Evolutionary conservation across 1,139 yeast species (phyloP).

Genomic region (Petasospora rhodanensis): DNA sequence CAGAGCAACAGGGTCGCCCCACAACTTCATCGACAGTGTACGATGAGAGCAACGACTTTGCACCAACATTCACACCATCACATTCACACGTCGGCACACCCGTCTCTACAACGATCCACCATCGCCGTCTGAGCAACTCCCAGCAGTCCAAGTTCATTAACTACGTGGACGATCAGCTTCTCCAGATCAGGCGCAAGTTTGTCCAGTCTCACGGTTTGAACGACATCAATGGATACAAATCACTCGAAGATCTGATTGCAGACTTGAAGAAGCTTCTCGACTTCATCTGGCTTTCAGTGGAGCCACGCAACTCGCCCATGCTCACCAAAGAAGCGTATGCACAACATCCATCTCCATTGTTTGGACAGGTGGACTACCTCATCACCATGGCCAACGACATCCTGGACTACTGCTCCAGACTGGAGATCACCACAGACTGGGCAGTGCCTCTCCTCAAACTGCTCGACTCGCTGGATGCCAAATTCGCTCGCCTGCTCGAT

Average conservation of each 20-base stretch:
- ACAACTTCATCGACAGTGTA: neutral
- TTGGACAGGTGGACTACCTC: constrained; percentile 24
- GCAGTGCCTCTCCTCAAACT: constrained; percentile 12
- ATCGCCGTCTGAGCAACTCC: constrained; percentile 11
- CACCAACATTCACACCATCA: constrained; percentile 14
- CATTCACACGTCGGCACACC: constrained; percentile 5
- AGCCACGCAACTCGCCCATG: constrained; percentile 7
- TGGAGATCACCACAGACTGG: constrained; percentile 11
- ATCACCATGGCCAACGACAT: constrained; percentile 22
- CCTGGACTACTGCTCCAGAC: constrained; percentile 14
- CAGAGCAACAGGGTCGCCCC: neutral
- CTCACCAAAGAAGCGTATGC: constrained; percentile 3
- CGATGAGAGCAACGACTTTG: constrained; percentile 12
- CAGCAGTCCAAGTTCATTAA: constrained; percentile 23
- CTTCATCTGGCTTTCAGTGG: constrained; percentile 24
- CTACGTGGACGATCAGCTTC: constrained; percentile 21
- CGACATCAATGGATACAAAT: constrained; percentile 13
- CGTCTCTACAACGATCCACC: constrained; percentile 1
- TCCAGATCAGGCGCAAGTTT: constrained; percentile 21
- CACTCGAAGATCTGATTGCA: constrained; percentile 12
- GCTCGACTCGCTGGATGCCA: constrained; percentile 15
- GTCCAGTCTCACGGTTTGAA: constrained; percentile 22
- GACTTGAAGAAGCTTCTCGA: constrained; percentile 16
- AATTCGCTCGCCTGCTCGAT: constrained; percentile 19
- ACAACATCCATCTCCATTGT: constrained; percentile 12